Evolutionary conservation across 139 green algal species (phyloP), one percentile per base, ranked within the genome.

Genomic region (Raphidocelis subcapitata): DNA sequence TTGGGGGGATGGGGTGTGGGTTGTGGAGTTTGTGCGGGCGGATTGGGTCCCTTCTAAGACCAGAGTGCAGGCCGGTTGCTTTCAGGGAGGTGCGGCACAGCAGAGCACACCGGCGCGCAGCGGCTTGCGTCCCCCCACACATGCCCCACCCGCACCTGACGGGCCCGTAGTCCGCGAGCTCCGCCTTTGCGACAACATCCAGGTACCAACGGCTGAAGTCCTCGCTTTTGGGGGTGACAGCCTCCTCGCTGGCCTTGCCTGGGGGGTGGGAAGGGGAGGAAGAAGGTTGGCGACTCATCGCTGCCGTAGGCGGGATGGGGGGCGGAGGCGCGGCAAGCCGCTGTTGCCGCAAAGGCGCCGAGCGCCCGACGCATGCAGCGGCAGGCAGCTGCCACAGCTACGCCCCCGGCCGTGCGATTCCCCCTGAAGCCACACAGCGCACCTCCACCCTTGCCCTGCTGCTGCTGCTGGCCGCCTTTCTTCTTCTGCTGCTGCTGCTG

Each of bases 101-200:
- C n/a, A n/a, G n/a, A n/a, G n/a, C n/a, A n/a, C n/a, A n/a, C n/a
- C n/a, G n/a, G n/a, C n/a, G n/a, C n/a, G n/a, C n/a, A n/a, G n/a
- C n/a, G n/a, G n/a, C n/a, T n/a, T n/a, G n/a, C 60, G 4, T 26
- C 8, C 60, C 60, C 5, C 5, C 60, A 66, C 16, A 44, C 60
- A 8, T 20, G 41, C 12, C 41, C 41, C 3, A 33, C 49, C 44
- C 73, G n/a, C 69, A 89, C 84, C 86, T 55, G 33, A 99, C 96
- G 12, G 96, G 96, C 3, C 96, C 96, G 79, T 99, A 99, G 79
- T 98, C 94, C 2, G 94, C 96, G 47, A 99, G 88, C 85, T 98
- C 82, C 23, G 88, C 92, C 72, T 97, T 92, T 8, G 90, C 82
- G 36, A 99, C 91, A 44, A 99, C 83, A 63, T 99, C 96, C 32